phyloP scores from a whole-genome alignment of 2,329 filamentous ascomycete genomes.

The Fonsecaea nubica region DNA sequence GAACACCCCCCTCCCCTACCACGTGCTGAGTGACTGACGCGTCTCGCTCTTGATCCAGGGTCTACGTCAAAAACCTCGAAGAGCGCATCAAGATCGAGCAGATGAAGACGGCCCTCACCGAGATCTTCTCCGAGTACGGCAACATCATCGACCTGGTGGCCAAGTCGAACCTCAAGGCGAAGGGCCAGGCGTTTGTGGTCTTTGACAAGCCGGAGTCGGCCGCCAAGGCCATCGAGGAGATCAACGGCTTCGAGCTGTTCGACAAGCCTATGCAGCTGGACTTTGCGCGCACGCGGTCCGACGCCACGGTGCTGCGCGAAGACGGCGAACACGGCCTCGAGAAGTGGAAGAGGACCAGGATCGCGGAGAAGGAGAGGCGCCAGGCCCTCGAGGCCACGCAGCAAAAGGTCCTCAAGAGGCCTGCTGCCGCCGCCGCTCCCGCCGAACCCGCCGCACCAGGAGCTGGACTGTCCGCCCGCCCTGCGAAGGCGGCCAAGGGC shows the following conservation, averaged over 20 bases:
- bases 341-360: constrained; percentile 78
- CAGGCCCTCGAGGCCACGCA: constrained; percentile 82
- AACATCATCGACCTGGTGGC: constrained; percentile 82
- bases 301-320: constrained; percentile 79
- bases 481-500: constrained; percentile 71
- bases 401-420: constrained; percentile 72
- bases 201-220: constrained; percentile 85
- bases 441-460: constrained; percentile 45
- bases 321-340: constrained; percentile 84
- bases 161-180: constrained; percentile 88
- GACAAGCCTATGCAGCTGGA: constrained; percentile 87
- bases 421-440: constrained; percentile 53
- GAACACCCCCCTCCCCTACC: not conserved
- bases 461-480: constrained; percentile 40
- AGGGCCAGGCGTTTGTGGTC: constrained; percentile 94
- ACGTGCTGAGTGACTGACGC: constrained; percentile 6
- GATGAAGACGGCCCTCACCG: constrained; percentile 73
- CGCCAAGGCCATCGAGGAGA: constrained; percentile 79
- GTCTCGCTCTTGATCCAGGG: constrained; percentile 15
- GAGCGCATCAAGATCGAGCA: constrained; percentile 85
- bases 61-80: constrained; percentile 76
- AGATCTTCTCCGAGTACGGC: constrained; percentile 89
- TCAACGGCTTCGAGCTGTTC: constrained; percentile 91
- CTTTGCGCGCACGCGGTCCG: constrained; percentile 81
- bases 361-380: constrained; percentile 86